These are phyloP conservation scores for Aspergillus costaricaensis DNA, from an alignment of 2,329 filamentous ascomycete genomes.

Conservation along the genomic window DNA sequence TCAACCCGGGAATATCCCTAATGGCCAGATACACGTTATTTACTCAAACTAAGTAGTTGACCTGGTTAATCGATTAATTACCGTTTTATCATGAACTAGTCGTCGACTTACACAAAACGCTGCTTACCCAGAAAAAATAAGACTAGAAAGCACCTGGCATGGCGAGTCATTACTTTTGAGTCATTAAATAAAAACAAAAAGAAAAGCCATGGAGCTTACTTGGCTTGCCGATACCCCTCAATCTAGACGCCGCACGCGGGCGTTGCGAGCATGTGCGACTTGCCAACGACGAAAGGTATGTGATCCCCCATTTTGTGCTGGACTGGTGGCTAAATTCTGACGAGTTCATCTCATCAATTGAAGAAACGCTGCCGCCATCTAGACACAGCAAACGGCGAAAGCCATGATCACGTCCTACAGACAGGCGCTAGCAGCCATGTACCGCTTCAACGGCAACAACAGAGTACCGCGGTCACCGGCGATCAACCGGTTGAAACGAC, in stretches of 20 bases:
- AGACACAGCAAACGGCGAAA: constrained; percentile 8
- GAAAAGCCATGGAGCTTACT: constrained; percentile 34
- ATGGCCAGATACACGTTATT: too few relatives aligned
- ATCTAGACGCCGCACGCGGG: constrained; percentile 34
- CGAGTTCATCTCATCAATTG: neutral
- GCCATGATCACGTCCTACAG: neutral
- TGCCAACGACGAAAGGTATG: constrained; percentile 38
- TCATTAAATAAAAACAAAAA: neutral
- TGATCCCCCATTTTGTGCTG: neutral
- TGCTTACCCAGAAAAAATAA: too few relatives aligned
- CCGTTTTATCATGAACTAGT: too few relatives aligned
- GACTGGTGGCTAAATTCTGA: neutral
- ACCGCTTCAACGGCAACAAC: neutral
- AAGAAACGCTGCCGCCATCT: constrained; percentile 40
- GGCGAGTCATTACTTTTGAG: neutral
- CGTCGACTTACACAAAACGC: too few relatives aligned
- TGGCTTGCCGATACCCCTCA: constrained; percentile 39
- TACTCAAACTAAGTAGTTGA: too few relatives aligned
- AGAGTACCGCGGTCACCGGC: neutral
- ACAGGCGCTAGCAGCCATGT: neutral
- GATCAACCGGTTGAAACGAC: neutral
- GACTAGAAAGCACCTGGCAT: too few relatives aligned
- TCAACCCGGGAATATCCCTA: neutral
- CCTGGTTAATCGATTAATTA: too few relatives aligned
- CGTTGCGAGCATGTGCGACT: constrained; percentile 33